A percentile compares a stretch with the other conserved stretches of the same genome.
Evolutionary conservation across 495 filamentous ascomycete genomes (phyloP).

Genomic region (Evansstolkia leycettana): DNA sequence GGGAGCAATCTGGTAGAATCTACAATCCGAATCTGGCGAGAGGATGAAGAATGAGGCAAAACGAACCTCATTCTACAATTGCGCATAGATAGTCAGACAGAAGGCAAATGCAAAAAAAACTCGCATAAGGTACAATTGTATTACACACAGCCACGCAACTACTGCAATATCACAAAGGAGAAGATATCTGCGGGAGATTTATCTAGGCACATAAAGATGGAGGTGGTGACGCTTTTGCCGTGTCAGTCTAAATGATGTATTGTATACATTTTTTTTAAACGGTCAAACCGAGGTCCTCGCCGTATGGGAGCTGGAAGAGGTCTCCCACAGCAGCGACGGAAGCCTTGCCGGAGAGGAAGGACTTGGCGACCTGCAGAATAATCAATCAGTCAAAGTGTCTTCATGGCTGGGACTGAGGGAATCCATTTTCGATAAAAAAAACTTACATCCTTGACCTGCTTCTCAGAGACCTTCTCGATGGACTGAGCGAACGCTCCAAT

Average conservation of each 20-base stretch:
- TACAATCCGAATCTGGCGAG: no score
- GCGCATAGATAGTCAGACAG: no score
- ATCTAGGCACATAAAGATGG: conserved; percentile 19
- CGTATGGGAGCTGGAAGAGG: conserved; percentile 76
- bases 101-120: no score
- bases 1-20: no score
- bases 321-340: conserved; percentile 82
- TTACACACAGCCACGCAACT: conserved; percentile 31
- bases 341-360: conserved; percentile 76
- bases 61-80: no score
- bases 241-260: conserved; percentile 30
- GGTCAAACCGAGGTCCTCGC: conserved; percentile 84
- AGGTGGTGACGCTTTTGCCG: conserved; percentile 17
- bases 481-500: conserved; percentile 69
- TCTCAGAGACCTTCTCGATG: conserved; percentile 67
- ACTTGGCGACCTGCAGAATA: conserved; percentile 57
- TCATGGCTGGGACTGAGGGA: conserved; percentile 1
- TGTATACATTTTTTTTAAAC: conserved; percentile 61
- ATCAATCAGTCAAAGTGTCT: not conserved
- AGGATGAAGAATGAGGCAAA: no score
- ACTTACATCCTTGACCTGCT: conserved; percentile 80
- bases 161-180: conserved; percentile 29
- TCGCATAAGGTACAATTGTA: conserved; percentile 35
- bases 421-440: not conserved
- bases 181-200: conserved; percentile 24